phyloP scores from a whole-genome alignment of 163 green algal species.

The Chlamydomonas reinhardtii region DNA sequence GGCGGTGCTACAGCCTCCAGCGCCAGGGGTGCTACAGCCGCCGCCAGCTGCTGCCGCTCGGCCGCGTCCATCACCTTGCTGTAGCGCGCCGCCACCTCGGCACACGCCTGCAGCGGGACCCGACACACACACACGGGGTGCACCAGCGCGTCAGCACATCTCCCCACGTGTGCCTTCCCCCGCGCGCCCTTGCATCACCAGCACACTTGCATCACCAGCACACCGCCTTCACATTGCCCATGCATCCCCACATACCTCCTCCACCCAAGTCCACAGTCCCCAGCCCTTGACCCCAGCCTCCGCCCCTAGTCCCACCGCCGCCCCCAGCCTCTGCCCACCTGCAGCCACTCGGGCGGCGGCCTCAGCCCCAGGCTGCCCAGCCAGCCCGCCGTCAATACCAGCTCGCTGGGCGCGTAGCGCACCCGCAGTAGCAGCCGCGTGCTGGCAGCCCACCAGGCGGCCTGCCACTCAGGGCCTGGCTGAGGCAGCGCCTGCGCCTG shows the following conservation, averaged over 20 bases:
- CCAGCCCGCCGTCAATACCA: constrained; percentile 35
- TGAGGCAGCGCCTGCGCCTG: not conserved
- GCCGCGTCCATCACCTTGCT: constrained; percentile 4
- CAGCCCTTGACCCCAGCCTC: too few relatives aligned
- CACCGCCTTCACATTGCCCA: too few relatives aligned
- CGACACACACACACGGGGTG: too few relatives aligned
- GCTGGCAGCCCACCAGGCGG: constrained; percentile 34
- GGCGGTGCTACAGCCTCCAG: too few relatives aligned
- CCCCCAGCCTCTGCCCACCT: not conserved
- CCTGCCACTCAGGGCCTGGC: not conserved
- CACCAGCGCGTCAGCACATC: too few relatives aligned
- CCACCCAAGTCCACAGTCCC: too few relatives aligned
- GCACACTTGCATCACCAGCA: too few relatives aligned
- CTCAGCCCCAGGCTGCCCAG: constrained; percentile 9
- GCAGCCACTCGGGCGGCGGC: constrained; percentile 33
- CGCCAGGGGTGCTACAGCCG: constrained; percentile 12
- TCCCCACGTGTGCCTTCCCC: too few relatives aligned
- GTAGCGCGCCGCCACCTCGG: constrained; percentile 31
- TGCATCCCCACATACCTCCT: too few relatives aligned
- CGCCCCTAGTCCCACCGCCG: not conserved
- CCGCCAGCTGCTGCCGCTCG: constrained; percentile 46
- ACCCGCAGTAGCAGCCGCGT: constrained; percentile 3
- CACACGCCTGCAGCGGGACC: constrained; percentile 12
- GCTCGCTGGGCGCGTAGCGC: constrained; percentile 33
- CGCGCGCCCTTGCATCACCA: too few relatives aligned